Percentiles rank a stretch among this genome's conserved stretches.
phyloP scores from a whole-genome alignment of 345 rosid species.

The Murraya koenigii region DNA sequence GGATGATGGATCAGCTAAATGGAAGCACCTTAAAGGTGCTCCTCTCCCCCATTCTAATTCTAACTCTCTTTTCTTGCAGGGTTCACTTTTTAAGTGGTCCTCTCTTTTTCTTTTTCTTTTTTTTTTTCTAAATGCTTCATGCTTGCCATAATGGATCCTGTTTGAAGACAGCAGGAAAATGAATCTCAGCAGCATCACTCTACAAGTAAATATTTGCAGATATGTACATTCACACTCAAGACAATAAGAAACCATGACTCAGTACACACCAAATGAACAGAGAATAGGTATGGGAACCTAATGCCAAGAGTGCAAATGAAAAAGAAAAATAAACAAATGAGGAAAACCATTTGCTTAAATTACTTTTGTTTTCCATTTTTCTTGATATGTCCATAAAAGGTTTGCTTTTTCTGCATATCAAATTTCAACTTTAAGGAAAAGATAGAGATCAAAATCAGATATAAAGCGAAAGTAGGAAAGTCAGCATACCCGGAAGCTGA shows the following conservation, averaged over 20 bases:
- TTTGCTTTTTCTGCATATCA: neutral
- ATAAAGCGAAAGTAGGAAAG: neutral
- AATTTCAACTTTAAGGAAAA: neutral
- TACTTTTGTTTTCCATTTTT: neutral
- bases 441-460: neutral
- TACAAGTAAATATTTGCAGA: neutral
- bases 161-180: neutral
- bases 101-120: neutral
- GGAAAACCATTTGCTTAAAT: neutral
- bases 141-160: neutral
- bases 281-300: neutral
- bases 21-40: neutral
- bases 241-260: neutral
- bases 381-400: neutral
- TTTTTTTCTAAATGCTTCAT: neutral
- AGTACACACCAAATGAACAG: neutral
- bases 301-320: neutral
- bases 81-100: neutral
- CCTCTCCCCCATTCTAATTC: neutral
- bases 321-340: neutral
- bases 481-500: neutral
- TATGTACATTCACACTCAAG: neutral
- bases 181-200: neutral
- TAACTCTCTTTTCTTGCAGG: neutral
- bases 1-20: neutral